Conservation (phyloP, 2,329 filamentous ascomycete genomes). For the Beauveria scarabaeidicola region DNA sequence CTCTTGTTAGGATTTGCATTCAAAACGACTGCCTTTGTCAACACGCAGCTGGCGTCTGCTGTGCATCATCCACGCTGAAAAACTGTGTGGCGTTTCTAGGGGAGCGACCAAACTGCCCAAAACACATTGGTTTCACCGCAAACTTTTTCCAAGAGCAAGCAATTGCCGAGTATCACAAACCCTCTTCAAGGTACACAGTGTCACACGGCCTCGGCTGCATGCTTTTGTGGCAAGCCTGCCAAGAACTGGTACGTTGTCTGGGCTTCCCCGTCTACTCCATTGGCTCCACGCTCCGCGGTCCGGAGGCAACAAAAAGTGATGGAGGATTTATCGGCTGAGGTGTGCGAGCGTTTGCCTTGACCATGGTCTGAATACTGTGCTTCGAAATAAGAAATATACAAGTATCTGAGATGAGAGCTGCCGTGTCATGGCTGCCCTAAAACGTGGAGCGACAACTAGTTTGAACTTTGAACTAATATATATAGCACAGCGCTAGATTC, state of each 20-base stretch:
- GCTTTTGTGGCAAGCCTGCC: not conserved
- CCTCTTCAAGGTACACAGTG: not conserved
- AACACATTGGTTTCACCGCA: too few relatives aligned
- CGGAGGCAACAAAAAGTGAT: not conserved
- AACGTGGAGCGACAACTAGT: not conserved
- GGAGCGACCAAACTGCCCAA: too few relatives aligned
- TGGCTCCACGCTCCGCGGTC: not conserved
- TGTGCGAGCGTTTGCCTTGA: too few relatives aligned
- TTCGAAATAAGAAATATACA: too few relatives aligned
- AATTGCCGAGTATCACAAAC: not conserved
- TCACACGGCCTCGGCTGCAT: not conserved
- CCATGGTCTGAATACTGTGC: too few relatives aligned
- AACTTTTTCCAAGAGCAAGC: not conserved
- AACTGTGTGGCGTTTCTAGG: too few relatives aligned
- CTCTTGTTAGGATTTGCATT: too few relatives aligned
- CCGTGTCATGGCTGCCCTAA: not conserved
- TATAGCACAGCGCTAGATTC: not conserved
- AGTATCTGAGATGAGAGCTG: not conserved
- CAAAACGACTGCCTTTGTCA: too few relatives aligned
- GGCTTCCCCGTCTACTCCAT: not conserved
- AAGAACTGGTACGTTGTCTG: not conserved
- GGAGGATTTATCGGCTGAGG: too few relatives aligned
- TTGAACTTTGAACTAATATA: not conserved
- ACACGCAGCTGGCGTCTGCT: too few relatives aligned
- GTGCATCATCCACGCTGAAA: too few relatives aligned